phyloP scores from a whole-genome alignment of 306 rosid genomes.

The Begonia fuchsioides region DNA sequence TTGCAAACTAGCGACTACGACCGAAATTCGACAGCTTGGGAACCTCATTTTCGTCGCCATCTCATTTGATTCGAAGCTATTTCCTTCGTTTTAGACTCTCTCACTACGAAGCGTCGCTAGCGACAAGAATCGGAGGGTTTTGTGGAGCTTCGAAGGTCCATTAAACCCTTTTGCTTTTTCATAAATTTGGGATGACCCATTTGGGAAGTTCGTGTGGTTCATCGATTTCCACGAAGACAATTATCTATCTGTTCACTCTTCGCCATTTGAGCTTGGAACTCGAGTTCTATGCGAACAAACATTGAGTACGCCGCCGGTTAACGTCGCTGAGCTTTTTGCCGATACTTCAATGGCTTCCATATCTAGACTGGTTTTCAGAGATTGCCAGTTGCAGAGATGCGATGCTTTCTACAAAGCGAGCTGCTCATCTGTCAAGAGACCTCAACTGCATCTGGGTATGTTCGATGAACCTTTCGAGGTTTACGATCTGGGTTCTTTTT shows the following conservation, averaged over 20 bases:
- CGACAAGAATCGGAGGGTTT: too few species aligned
- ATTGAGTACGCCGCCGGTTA: neutral
- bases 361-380: constrained; percentile 33
- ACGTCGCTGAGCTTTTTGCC: neutral
- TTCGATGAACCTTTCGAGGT: neutral
- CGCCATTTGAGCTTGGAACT: neutral
- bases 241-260: neutral
- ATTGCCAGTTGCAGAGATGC: constrained; percentile 16
- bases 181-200: constrained; percentile 13
- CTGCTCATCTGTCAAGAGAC: constrained; percentile 17
- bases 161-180: neutral
- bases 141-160: too few species aligned
- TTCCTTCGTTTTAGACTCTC: too few species aligned
- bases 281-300: neutral
- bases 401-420: constrained; percentile 18
- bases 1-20: too few species aligned
- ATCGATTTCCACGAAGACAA: constrained; percentile 22
- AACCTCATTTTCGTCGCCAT: too few species aligned
- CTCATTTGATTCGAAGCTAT: too few species aligned
- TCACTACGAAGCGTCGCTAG: too few species aligned
- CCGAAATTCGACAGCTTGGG: too few species aligned
- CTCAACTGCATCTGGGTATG: constrained; percentile 38
- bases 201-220: constrained; percentile 9
- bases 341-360: constrained; percentile 41
- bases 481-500: neutral